Evolutionary conservation across 2,329 filamentous ascomycete species (phyloP).

Genomic region (Alternaria sp.): DNA sequence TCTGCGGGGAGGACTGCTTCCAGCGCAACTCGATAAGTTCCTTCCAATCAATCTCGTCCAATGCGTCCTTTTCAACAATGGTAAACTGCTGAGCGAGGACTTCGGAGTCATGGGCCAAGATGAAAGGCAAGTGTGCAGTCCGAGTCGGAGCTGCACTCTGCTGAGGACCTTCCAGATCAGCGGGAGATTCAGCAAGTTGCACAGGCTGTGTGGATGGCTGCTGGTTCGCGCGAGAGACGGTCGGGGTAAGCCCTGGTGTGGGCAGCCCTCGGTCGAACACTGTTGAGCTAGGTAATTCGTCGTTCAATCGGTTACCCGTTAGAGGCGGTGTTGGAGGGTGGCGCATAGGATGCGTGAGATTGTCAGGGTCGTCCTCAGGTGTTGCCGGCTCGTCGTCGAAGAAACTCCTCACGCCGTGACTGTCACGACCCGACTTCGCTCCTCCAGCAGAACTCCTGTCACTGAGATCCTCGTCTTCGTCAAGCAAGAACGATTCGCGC

Average conservation of each 20-base stretch:
- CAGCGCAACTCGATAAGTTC: conserved; percentile 84
- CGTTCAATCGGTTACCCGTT: conserved; percentile 44
- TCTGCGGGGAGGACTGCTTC: conserved; percentile 72
- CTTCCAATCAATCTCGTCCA: conserved; percentile 88
- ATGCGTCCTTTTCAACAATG: conserved; percentile 82
- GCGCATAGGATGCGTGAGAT: conserved; percentile 41
- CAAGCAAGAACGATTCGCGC: conserved; percentile 57
- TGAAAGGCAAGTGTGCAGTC: conserved; percentile 72
- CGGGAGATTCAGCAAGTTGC: conserved; percentile 28
- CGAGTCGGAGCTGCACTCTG: conserved; percentile 12
- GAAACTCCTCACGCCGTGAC: conserved; percentile 55
- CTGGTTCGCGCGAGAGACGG: conserved; percentile 33
- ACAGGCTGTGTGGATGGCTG: conserved; percentile 22
- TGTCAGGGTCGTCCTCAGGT: conserved; percentile 41
- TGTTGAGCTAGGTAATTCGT: conserved; percentile 33
- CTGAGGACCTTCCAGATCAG: conserved; percentile 29
- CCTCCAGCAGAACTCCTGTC: conserved; percentile 61
- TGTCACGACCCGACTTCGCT: conserved; percentile 48
- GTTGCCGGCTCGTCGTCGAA: conserved; percentile 55
- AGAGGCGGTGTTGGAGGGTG: conserved; percentile 54
- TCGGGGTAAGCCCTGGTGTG: conserved; percentile 48
- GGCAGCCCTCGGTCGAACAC: conserved; percentile 45
- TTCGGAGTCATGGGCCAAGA: conserved; percentile 80
- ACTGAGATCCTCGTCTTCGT: conserved; percentile 63
- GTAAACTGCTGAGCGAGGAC: conserved; percentile 83